phyloP scores from a whole-genome alignment of 257 asterid genomes.

The Solanum chmielewskii region DNA sequence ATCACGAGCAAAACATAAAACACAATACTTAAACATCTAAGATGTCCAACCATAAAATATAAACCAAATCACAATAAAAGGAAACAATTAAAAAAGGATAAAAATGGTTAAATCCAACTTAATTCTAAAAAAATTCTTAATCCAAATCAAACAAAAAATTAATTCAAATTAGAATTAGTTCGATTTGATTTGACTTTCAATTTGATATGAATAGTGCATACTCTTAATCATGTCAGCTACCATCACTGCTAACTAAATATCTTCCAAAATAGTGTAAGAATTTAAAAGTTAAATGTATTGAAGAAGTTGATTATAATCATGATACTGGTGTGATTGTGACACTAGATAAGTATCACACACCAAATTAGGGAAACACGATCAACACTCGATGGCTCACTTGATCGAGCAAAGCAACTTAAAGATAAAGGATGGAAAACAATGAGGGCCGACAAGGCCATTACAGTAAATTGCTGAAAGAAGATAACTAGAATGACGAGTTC shows the following conservation, averaged over 20 bases:
- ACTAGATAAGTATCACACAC: background rate
- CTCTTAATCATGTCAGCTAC: background rate
- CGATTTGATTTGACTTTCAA: background rate
- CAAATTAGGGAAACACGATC: background rate
- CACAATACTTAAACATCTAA: too few species aligned
- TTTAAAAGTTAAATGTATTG: background rate
- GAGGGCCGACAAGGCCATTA: background rate
- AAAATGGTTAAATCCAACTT: too few species aligned
- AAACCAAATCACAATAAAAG: background rate
- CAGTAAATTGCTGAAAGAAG: background rate
- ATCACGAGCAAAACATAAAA: background rate
- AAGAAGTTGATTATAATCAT: background rate
- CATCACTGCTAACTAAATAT: background rate
- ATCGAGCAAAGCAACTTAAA: too few species aligned
- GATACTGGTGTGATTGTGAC: background rate
- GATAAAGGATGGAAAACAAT: too few species aligned
- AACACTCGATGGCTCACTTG: background rate
- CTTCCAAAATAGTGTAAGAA: background rate
- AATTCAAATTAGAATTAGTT: background rate
- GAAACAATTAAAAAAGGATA: background rate
- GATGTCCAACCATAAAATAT: too few species aligned
- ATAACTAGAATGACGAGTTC: background rate
- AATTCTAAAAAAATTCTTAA: too few species aligned
- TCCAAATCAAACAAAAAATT: background rate
- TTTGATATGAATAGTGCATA: background rate